phyloP scores from a whole-genome alignment of 192 early-diverging fungal genomes.

The Gaertneriomyces sp. region DNA sequence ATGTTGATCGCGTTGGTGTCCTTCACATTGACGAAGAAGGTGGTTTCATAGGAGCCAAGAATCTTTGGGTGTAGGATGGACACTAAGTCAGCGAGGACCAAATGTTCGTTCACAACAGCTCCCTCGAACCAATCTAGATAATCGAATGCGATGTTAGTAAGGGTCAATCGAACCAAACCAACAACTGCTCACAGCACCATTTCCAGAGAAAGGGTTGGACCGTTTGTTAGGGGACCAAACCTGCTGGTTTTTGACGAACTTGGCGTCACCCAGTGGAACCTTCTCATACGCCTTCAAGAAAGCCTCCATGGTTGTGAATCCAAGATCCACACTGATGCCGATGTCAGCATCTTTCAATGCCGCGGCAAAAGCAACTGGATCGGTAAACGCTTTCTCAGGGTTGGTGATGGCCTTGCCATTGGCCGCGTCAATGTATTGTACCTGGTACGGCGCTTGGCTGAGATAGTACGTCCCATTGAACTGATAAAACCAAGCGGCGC shows the following conservation, averaged over 20 bases:
- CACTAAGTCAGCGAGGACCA: constrained; percentile 19
- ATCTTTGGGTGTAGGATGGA: constrained; percentile 2
- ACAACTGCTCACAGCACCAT: neutral
- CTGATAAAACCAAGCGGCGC: constrained; percentile 5
- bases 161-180: neutral
- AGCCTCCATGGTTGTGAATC: neutral
- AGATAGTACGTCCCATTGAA: constrained; percentile 1
- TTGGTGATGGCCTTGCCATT: neutral
- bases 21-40: constrained; percentile 11
- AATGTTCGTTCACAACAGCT: constrained; percentile 6
- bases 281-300: constrained; percentile 1
- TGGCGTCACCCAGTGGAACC: neutral
- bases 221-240: constrained; percentile 16
- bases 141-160: neutral
- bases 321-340: neutral
- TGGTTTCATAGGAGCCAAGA: constrained; percentile 4
- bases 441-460: neutral
- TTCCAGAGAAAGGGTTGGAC: neutral
- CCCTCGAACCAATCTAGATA: constrained; percentile 7
- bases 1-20: neutral
- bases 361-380: neutral
- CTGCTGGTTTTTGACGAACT: neutral
- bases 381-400: neutral
- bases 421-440: neutral
- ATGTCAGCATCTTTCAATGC: constrained; percentile 1